These are phyloP conservation scores for Aureobasidium sp. DNA, from an alignment of 2,329 filamentous ascomycete genomes.

Conservation along the genomic window DNA sequence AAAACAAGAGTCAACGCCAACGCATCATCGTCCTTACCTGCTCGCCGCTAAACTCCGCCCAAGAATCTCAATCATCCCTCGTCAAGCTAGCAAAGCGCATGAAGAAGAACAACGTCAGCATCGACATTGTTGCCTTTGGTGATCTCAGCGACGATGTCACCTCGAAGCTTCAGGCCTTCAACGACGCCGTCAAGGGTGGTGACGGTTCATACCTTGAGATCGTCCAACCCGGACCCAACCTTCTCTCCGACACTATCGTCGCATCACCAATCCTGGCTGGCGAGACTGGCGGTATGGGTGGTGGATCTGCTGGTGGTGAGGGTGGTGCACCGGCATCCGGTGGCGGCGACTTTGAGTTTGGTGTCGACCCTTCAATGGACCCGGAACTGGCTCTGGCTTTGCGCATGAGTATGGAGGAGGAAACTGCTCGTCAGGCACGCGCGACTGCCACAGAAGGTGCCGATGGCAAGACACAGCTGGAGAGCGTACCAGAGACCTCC, in stretches of 20 bases:
- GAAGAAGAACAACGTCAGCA: conserved; percentile 93
- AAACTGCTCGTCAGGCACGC: conserved; percentile 88
- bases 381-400: conserved; percentile 90
- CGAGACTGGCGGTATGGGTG: conserved; percentile 56
- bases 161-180: conserved; percentile 86
- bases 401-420: conserved; percentile 96
- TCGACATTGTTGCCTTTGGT: conserved; percentile 93
- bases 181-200: conserved; percentile 81
- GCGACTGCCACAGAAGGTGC: conserved; percentile 60
- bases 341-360: conserved; percentile 70
- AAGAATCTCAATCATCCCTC: conserved; percentile 81
- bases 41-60: conserved; percentile 78
- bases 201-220: conserved; percentile 88
- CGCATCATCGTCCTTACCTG: conserved; percentile 96
- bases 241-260: conserved; percentile 86
- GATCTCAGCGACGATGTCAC: conserved; percentile 84
- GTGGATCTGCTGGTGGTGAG: conserved; percentile 37
- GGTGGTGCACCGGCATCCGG: conserved; percentile 45
- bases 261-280: conserved; percentile 83
- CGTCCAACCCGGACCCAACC: conserved; percentile 81
- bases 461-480: conserved; percentile 66
- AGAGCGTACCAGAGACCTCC: conserved; percentile 67
- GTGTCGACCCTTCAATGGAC: conserved; percentile 83
- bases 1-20: conserved; percentile 94
- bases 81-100: conserved; percentile 90